These are phyloP conservation scores for Aspergillus panamensis DNA, from an alignment of 495 filamentous ascomycete species.

Conservation along the genomic window DNA sequence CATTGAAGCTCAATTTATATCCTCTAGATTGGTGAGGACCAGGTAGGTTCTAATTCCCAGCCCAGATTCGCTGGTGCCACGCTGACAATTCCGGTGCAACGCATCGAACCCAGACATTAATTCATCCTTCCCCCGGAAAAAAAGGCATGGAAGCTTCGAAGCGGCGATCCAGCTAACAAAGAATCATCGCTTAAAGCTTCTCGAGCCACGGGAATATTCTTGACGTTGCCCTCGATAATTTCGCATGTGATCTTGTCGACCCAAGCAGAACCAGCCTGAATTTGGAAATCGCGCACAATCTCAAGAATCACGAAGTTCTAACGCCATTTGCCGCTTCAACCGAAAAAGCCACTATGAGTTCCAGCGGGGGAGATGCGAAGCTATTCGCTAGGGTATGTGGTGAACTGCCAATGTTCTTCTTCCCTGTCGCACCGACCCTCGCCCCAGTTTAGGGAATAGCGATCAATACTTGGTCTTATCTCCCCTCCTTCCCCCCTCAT, in stretches of 20 bases:
- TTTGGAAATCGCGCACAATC: constrained; percentile 3
- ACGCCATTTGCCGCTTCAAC: constrained; percentile 7
- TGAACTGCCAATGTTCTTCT: constrained; percentile 2
- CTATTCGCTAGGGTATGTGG: constrained; percentile 95
- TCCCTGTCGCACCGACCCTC: constrained; percentile 8
- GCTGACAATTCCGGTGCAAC: constrained; percentile 9
- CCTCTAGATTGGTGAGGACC: background rate
- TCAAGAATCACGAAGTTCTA: constrained; percentile 2
- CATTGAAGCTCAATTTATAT: background rate
- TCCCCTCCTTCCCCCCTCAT: constrained; percentile 19
- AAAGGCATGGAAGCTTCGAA: constrained; percentile 25
- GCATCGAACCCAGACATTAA: constrained; percentile 22
- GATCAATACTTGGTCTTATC: constrained; percentile 8
- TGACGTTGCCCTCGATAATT: constrained; percentile 4
- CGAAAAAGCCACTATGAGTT: constrained; percentile 57
- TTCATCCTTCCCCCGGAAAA: constrained; percentile 3
- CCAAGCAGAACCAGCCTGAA: background rate
- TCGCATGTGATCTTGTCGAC: constrained; percentile 26
- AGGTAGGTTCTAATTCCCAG: background rate
- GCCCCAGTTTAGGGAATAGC: background rate
- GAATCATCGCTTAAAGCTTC: constrained; percentile 13
- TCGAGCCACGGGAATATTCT: constrained; percentile 10
- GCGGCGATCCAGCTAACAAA: constrained; percentile 23
- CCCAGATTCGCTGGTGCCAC: constrained; percentile 3
- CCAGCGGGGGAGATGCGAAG: constrained; percentile 91